Base-by-base conservation (phyloP, 768 basidiomycete species). In the Rhodosporidiobolus odoratus region DNA sequence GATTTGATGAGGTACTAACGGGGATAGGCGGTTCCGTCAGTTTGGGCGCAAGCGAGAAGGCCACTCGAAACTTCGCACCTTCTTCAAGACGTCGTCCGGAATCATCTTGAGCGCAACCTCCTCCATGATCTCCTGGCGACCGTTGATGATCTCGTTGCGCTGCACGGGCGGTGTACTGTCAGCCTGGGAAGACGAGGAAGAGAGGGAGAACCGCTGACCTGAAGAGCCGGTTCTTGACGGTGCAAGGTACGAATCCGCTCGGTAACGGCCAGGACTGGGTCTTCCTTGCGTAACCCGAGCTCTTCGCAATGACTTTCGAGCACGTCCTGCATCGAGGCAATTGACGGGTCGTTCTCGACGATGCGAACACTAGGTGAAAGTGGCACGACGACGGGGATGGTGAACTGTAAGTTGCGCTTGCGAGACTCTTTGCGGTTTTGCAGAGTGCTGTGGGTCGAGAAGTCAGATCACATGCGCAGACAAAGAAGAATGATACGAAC, bases 311-410 rank as follows among this genome's bases (percentile, higher is more conserved):
- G 89, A 27, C 89, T 85, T 78, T 99, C 96, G 78, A 91, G 96
- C 62, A 99, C 89, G 73, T 99, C 96, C 48, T 90, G 90, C 45
- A 99, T 82, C 1, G 88, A 88, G 75, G 92, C 84, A 77, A 96
- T 94, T 0, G 94, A 96, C 0, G 89, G 86, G 79, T 98, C 95
- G 65, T 88, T 90, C 78, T 96, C 92, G 66, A 95, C 85, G 52
- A 99, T 81, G 47, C 96, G 89, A 52, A 93, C 84, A 65, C 82
- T 85, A 0, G 91, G 89, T 59, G 90, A 90, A 40, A 82, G 76
- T 0, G 92, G 90, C 32, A 98, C 83, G 13, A 89, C 87, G 0
- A 88, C 86, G 2, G 96, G 96, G 38, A 97, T 82, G 78, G 97
- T 91, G 85, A 99, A 98, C 52, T 83, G 82, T 40, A 99, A 84